phyloP scores from a whole-genome alignment of 306 rosid genomes.

The Vachellia pachyceras region DNA sequence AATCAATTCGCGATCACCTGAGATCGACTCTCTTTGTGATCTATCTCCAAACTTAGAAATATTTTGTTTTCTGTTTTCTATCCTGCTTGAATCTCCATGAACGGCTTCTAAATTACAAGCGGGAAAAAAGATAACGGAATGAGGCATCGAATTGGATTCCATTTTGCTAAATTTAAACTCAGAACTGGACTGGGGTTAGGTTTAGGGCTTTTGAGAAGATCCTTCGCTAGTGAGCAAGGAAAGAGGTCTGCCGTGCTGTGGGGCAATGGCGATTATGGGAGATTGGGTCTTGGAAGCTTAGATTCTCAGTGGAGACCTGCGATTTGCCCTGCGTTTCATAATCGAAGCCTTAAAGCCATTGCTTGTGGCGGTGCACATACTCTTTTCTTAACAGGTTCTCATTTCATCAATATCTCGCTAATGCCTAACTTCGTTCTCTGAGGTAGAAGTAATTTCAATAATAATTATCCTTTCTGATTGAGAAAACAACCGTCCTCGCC shows the following conservation, averaged over 20 bases:
- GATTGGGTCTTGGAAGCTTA: slow-evolving; percentile 79
- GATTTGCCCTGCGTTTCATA: slow-evolving; percentile 53
- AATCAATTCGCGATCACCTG: not conserved
- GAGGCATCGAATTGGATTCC: slow-evolving; percentile 47
- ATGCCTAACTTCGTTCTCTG: not conserved
- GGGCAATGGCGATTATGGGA: slow-evolving; percentile 92
- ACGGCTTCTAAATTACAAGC: slow-evolving; percentile 1
- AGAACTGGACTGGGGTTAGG: not conserved
- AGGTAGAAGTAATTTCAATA: not conserved
- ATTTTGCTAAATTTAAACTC: slow-evolving; percentile 30
- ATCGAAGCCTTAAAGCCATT: slow-evolving; percentile 56
- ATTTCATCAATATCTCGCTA: not conserved
- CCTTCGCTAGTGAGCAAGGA: slow-evolving; percentile 48
- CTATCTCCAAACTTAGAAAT: not conserved
- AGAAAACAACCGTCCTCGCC: not conserved
- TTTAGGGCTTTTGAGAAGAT: slow-evolving; percentile 42
- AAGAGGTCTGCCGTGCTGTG: slow-evolving; percentile 75
- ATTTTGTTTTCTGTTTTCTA: not conserved
- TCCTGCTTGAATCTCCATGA: slow-evolving; percentile 15
- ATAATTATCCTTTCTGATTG: slow-evolving; percentile 3
- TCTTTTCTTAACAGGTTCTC: slow-evolving; percentile 80
- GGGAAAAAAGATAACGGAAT: slow-evolving; percentile 4
- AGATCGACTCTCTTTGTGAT: slow-evolving; percentile 4
- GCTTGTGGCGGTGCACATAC: slow-evolving; percentile 99
- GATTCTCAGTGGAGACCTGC: slow-evolving; percentile 88